Conservation (phyloP, 139 green algal genomes). For the Nannochloris sp. region DNA sequence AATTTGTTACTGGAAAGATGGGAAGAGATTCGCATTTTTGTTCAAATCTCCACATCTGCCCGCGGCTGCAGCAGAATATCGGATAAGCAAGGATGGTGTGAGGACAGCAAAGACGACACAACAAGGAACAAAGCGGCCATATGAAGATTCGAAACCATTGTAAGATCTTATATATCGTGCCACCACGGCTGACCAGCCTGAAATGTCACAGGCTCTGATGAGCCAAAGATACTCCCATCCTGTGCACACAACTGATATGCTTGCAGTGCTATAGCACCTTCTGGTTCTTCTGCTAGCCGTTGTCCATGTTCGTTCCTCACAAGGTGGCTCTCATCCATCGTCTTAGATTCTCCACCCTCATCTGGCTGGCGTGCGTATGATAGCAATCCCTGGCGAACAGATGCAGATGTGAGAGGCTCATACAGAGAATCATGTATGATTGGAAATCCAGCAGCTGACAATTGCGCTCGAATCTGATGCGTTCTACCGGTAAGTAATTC, state of each 20-base stretch:
- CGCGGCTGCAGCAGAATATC: constrained; percentile 41
- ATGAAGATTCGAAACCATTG: neutral
- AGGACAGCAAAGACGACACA: constrained; percentile 15
- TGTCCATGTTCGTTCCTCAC: neutral
- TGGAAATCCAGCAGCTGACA: constrained; percentile 51
- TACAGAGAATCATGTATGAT: constrained; percentile 71
- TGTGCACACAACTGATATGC: constrained; percentile 25
- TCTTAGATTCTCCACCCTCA: constrained; percentile 13
- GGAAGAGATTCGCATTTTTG: constrained; percentile 45
- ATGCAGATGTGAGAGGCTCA: constrained; percentile 19
- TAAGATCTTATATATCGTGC: neutral
- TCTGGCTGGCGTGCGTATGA: neutral
- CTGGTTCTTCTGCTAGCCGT: constrained; percentile 2
- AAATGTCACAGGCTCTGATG: constrained; percentile 2
- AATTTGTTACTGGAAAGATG: constrained; percentile 65
- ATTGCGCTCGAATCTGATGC: constrained; percentile 72
- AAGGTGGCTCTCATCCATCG: neutral
- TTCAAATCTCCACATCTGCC: constrained; percentile 70
- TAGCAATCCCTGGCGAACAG: too few species aligned
- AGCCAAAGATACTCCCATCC: neutral
- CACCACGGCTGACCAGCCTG: constrained; percentile 28
- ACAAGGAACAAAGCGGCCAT: neutral
- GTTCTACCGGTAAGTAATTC: constrained; percentile 68
- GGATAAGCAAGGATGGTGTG: constrained; percentile 51
- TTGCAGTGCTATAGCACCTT: constrained; percentile 34